Base-by-base conservation (phyloP, 2,329 filamentous ascomycete genomes). In the Huntiella bhutanensis region DNA sequence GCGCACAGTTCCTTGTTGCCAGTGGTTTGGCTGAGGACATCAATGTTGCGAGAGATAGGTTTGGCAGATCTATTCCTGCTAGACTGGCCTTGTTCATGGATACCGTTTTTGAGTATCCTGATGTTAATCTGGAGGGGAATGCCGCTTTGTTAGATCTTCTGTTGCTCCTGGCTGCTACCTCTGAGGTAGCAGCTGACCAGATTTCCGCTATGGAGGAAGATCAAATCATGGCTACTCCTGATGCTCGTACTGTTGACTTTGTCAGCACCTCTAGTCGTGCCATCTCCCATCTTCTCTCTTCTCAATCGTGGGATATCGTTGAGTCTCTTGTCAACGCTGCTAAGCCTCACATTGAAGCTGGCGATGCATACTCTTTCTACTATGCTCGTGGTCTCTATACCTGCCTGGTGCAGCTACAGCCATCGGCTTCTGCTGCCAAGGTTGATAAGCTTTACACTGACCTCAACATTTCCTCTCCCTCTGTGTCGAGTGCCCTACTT, bases 11-110 rank as follows among this genome's bases (percentile, higher is more conserved):
- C 52, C 62, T 94, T 3, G 66, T 80, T 0, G 32, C 35, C 13
- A 64, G 93, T 5, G 76, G 74, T 1, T 84, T 83, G 2, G 74
- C 75, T 1, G 71, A 82, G 5, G 76, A 81, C 52, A 61, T 94
- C 2, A 66, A 80, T 0, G 51, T 70, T 12, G 57, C 63, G 32
- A 68, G 79, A 38, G 86, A 94, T 56, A 64, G 70, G 3, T 71
- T 73, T 52, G 82, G 82, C 0, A 73, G 77, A 32, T 84, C 84
- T 2, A 66, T 82, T 46, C 75, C 84, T 1, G 73, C 83, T 11
- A 71, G 88, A 47, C 82, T 92, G 64, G 75, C 80, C 1, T 67
- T 80, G 42, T 94, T 46, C 16, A 12, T 43, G 4, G 17, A n/a
- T 10, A 11, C n/a, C 8, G 15, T 49, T 11, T 11, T 39, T 5